Evolutionary conservation across 345 rosid species (phyloP).

Genomic region (Orychophragmus violaceus): DNA sequence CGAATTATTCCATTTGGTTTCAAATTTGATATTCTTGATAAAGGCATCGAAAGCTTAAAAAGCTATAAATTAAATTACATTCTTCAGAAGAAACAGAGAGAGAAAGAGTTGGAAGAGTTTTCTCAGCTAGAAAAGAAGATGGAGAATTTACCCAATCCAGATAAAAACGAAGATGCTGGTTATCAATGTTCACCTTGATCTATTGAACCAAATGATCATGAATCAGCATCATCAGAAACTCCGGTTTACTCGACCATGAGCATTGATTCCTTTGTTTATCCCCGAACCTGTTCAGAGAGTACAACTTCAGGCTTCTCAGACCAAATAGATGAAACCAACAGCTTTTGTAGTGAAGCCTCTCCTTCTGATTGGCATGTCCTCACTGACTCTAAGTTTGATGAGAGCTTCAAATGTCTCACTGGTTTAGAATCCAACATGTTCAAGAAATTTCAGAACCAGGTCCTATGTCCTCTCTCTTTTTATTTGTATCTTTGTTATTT

Average conservation of each 20-base stretch:
- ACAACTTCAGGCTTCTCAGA: constrained; percentile 57
- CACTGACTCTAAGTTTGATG: constrained; percentile 29
- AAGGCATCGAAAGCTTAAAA: constrained; percentile 15
- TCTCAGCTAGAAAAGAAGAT: constrained; percentile 18
- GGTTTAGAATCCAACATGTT: constrained; percentile 37
- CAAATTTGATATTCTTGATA: constrained; percentile 12
- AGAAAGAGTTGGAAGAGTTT: background rate
- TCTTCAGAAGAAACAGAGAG: background rate
- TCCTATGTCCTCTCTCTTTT: constrained; percentile 15
- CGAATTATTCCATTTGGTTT: constrained; percentile 16
- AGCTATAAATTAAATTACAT: too few relatives aligned
- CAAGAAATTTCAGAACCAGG: constrained; percentile 56
- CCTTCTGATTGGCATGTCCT: constrained; percentile 50
- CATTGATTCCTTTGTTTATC: constrained; percentile 47
- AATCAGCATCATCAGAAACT: constrained; percentile 43
- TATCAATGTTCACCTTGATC: constrained; percentile 49
- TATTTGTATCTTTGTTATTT: too few relatives aligned
- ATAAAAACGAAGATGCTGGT: constrained; percentile 46
- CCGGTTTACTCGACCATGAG: constrained; percentile 49
- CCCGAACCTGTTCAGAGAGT: constrained; percentile 51
- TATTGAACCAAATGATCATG: constrained; percentile 40
- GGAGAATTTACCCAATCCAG: constrained; percentile 38
- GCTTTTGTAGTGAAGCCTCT: constrained; percentile 55
- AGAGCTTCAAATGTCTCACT: constrained; percentile 19
- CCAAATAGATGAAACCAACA: constrained; percentile 45